A percentile compares a stretch with the other conserved stretches of the same genome.
phyloP scores from a whole-genome alignment of 2,329 filamentous ascomycete genomes.

The Teratosphaeria destructans region DNA sequence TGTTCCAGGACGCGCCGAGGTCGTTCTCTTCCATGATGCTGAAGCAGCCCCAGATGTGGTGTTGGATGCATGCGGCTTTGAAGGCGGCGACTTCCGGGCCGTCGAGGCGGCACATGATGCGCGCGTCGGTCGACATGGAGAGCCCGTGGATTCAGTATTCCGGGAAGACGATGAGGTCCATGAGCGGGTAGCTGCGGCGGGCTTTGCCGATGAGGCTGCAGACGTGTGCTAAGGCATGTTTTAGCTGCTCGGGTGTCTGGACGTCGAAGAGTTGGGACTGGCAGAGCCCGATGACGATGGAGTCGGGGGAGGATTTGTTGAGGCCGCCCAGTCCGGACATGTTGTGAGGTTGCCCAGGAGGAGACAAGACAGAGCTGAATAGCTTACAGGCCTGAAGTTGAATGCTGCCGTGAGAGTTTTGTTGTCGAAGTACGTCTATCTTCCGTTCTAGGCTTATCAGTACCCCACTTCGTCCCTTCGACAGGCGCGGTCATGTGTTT shows the following conservation, averaged over 20 bases:
- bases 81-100: slow-evolving; percentile 22
- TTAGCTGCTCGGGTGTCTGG: slow-evolving; percentile 7
- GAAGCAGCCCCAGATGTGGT: slow-evolving; percentile 22
- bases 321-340: background rate
- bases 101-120: slow-evolving; percentile 21
- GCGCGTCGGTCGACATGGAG: slow-evolving; percentile 17
- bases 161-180: slow-evolving; percentile 21
- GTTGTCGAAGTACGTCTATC: background rate
- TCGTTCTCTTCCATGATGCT: slow-evolving; percentile 22
- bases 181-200: slow-evolving; percentile 13
- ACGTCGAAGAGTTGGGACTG: background rate
- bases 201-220: slow-evolving; percentile 10
- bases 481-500: background rate
- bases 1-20: slow-evolving; percentile 19
- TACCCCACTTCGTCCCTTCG: background rate
- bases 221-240: slow-evolving; percentile 11
- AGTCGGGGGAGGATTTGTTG: background rate
- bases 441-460: background rate
- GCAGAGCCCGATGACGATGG: background rate
- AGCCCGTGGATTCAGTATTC: slow-evolving; percentile 23
- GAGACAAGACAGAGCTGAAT: background rate
- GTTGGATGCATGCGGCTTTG: slow-evolving; percentile 15
- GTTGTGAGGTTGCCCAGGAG: background rate
- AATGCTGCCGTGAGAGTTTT: background rate
- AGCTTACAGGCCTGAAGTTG: background rate